Evolutionary conservation across 306 rosid genomes (phyloP).

Genomic region (Quercus gilva): DNA sequence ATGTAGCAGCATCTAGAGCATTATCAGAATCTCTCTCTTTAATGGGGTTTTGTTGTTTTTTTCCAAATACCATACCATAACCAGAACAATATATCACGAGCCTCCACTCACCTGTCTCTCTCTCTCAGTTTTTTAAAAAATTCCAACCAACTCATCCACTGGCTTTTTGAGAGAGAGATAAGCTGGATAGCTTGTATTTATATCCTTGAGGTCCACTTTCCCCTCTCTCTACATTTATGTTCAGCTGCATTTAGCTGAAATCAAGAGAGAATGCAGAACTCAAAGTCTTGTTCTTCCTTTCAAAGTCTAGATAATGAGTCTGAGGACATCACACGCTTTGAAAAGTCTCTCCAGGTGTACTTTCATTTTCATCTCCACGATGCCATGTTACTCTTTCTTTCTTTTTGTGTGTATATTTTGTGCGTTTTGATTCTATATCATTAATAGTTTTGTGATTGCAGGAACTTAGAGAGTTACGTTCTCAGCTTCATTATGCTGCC

Average conservation of each 20-base stretch:
- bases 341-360: constrained; percentile 66
- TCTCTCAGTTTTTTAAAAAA: background rate
- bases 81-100: constrained; percentile 19
- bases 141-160: background rate
- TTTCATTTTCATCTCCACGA: background rate
- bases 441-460: constrained; percentile 16
- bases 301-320: constrained; percentile 39
- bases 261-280: constrained; percentile 38
- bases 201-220: constrained; percentile 8
- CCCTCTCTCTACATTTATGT: constrained; percentile 5
- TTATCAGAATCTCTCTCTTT: constrained; percentile 15
- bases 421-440: background rate
- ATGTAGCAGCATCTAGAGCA: background rate
- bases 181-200: background rate
- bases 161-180: constrained; percentile 16
- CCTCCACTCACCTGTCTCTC: constrained; percentile 21
- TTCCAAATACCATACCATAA: background rate
- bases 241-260: constrained; percentile 1
- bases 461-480: constrained; percentile 69
- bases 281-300: constrained; percentile 29
- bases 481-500: constrained; percentile 90
- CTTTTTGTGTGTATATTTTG: background rate
- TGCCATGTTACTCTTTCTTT: background rate
- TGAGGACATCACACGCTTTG: constrained; percentile 44
- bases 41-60: constrained; percentile 30